Conservation (phyloP, 495 filamentous ascomycete genomes). For the Articulospora tetracladia region DNA sequence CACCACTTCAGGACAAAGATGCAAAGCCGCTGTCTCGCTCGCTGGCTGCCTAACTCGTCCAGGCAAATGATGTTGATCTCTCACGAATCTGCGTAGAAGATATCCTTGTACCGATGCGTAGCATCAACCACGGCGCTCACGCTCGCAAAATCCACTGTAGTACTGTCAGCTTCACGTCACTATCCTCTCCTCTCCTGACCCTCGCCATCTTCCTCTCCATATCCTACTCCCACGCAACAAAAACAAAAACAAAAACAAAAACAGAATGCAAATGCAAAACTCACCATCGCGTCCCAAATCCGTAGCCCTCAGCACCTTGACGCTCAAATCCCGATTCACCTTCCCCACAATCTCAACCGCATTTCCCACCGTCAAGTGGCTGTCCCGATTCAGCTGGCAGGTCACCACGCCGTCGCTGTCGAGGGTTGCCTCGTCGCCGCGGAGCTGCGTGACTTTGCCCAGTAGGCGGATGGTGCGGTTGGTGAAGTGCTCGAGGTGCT, state of each 20-base stretch:
- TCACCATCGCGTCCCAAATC: conserved; percentile 75
- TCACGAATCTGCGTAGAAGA: conserved; percentile 54
- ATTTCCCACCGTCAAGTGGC: conserved; percentile 73
- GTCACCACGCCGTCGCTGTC: conserved; percentile 72
- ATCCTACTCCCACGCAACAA: neutral
- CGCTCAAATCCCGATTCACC: conserved; percentile 72
- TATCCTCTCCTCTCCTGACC: conserved; percentile 1
- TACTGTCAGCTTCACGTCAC: conserved; percentile 1
- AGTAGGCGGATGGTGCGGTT: conserved; percentile 76
- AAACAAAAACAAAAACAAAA: conserved; percentile 9
- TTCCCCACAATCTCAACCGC: conserved; percentile 88
- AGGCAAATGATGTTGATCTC: neutral
- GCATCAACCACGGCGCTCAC: conserved; percentile 81
- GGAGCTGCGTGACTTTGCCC: conserved; percentile 76
- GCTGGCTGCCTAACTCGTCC: neutral
- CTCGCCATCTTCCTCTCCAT: neutral
- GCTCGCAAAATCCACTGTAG: conserved; percentile 68
- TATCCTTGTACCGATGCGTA: conserved; percentile 77
- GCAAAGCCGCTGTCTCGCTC: neutral
- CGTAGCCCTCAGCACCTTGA: conserved; percentile 69
- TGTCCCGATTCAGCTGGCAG: conserved; percentile 70
- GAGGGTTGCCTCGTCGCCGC: conserved; percentile 76
- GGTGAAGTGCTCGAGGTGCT: conserved; percentile 64
- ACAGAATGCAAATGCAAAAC: too few relatives aligned
- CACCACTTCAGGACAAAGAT: too few relatives aligned